Conservation (phyloP, 371 early-diverging fungal species). For the Mucor ambiguus region DNA sequence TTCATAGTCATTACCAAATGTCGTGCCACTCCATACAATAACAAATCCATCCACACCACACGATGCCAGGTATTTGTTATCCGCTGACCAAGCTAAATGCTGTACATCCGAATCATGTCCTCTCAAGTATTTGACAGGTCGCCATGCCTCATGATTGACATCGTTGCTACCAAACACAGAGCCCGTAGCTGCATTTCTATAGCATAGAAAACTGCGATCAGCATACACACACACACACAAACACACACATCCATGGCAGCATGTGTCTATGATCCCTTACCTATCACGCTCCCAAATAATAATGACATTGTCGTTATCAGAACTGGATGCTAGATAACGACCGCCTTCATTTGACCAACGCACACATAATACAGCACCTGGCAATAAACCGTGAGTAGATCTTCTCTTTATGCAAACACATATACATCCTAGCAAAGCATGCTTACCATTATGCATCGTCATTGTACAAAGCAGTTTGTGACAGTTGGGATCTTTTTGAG, state of each 20-base stretch:
- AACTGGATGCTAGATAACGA: slow-evolving; percentile 83
- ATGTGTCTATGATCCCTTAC: slow-evolving; percentile 27
- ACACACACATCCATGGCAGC: background rate
- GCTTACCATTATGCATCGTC: slow-evolving; percentile 79
- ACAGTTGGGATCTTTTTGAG: slow-evolving; percentile 54
- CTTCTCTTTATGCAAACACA: background rate
- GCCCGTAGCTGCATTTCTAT: slow-evolving; percentile 42
- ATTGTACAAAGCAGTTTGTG: slow-evolving; percentile 81
- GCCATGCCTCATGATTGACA: slow-evolving; percentile 77
- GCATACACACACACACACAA: background rate
- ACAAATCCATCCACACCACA: slow-evolving; percentile 88
- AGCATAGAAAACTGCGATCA: too few species aligned
- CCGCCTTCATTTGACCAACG: slow-evolving; percentile 82
- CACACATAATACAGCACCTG: slow-evolving; percentile 90
- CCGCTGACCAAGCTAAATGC: slow-evolving; percentile 95
- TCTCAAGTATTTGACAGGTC: slow-evolving; percentile 76
- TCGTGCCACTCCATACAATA: slow-evolving; percentile 82
- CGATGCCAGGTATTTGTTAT: slow-evolving; percentile 85
- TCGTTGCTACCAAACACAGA: slow-evolving; percentile 61
- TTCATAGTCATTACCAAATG: slow-evolving; percentile 64
- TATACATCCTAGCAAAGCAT: background rate
- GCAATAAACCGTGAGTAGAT: background rate
- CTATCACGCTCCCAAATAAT: slow-evolving; percentile 89
- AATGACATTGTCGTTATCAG: slow-evolving; percentile 85
- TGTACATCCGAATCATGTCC: slow-evolving; percentile 95